phyloP scores from a whole-genome alignment of 2,329 filamentous ascomycete species.

The Amauroascus niger region DNA sequence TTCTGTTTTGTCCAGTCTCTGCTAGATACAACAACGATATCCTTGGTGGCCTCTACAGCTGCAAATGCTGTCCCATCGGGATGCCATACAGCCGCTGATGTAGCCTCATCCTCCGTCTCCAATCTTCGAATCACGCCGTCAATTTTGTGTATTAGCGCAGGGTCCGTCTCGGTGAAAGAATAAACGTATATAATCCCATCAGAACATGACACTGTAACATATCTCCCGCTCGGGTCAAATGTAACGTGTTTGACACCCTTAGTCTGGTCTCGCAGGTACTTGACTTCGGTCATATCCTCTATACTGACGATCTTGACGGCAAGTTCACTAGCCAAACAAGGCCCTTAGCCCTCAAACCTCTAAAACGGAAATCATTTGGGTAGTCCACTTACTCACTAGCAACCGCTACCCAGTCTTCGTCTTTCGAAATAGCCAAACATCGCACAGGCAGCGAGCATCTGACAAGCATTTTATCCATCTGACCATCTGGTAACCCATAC shows the following conservation, averaged over 20 bases:
- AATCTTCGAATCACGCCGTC: constrained; percentile 74
- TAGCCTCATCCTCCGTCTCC: constrained; percentile 67
- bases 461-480: constrained; percentile 70
- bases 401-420: constrained; percentile 81
- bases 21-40: constrained; percentile 79
- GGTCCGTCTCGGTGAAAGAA: constrained; percentile 65
- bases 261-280: constrained; percentile 70
- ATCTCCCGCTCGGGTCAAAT: constrained; percentile 70
- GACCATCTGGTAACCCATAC: constrained; percentile 62
- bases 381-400: constrained; percentile 67
- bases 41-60: constrained; percentile 67
- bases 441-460: constrained; percentile 78
- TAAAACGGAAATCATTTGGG: not conserved
- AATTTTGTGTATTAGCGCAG: constrained; percentile 70
- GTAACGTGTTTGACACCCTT: constrained; percentile 85
- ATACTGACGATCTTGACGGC: constrained; percentile 82
- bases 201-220: constrained; percentile 71
- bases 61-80: constrained; percentile 89
- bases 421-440: constrained; percentile 71
- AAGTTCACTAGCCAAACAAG: constrained; percentile 51
- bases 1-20: constrained; percentile 83
- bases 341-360: not conserved
- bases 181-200: constrained; percentile 90
- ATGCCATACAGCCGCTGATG: constrained; percentile 74
- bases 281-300: constrained; percentile 64